Evolutionary conservation across 768 basidiomycete species (phyloP).

Genomic region (Xerocomellus amylosporus): DNA sequence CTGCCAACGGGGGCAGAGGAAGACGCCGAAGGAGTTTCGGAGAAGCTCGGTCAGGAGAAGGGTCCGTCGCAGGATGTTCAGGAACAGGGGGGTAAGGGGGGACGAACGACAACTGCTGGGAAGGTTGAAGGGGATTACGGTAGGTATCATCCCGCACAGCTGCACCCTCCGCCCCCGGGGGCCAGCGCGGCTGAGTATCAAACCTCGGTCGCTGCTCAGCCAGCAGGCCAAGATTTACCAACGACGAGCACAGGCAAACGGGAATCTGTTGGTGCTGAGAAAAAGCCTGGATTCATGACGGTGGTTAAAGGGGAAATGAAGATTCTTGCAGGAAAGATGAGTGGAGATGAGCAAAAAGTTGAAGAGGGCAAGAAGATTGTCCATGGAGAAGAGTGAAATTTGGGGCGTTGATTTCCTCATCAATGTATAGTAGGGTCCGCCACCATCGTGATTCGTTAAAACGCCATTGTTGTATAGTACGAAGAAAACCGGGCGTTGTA

Average conservation of each 20-base stretch:
- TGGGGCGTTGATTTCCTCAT: neutral
- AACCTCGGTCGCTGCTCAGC: neutral
- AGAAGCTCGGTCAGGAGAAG: neutral
- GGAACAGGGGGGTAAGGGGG: constrained; percentile 2
- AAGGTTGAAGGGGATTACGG: constrained; percentile 6
- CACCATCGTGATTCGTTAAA: neutral
- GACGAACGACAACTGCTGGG: neutral
- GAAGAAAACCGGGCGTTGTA: constrained; percentile 3
- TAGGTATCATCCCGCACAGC: constrained; percentile 28
- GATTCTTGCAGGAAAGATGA: constrained; percentile 31
- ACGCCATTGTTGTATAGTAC: constrained; percentile 8
- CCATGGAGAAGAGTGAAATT: constrained; percentile 22
- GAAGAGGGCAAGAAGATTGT: constrained; percentile 29
- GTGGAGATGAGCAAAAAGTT: constrained; percentile 28
- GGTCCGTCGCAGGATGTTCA: neutral
- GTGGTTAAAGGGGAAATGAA: constrained; percentile 36
- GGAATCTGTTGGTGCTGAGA: constrained; percentile 7
- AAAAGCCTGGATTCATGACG: constrained; percentile 28
- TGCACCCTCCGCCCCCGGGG: constrained; percentile 28
- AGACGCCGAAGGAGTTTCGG: neutral
- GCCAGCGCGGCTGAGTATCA: constrained; percentile 15
- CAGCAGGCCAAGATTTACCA: neutral
- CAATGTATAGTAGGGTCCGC: constrained; percentile 2
- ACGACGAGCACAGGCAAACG: neutral
- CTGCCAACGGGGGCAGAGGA: neutral